Evolutionary conservation across 164 flowering plant genomes (phyloP), one percentile per base, ranked within the genome.

Genomic region (Aristolochia californica): DNA sequence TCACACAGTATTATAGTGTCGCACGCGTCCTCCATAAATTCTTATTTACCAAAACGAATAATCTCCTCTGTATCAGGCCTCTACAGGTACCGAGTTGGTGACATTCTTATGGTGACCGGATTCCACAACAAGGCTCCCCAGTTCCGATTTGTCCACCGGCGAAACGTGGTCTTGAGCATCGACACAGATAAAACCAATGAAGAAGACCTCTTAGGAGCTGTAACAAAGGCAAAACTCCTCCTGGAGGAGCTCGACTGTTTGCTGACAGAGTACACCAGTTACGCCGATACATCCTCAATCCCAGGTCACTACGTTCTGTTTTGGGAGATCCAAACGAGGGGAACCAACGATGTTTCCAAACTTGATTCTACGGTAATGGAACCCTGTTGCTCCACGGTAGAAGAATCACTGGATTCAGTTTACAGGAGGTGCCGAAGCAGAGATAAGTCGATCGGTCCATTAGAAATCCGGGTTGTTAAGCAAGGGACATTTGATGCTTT

Each of bases 121-220:
- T 83, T 83, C 75, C 74, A 83, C 67, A 81, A 84, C 77, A 70
- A 77, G 43, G 80, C 90, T 0, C 90, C 90, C 0, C 87, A 80
- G 24, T 84, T 84, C 77, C 72, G 69, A 47, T 84, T 81, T 53
- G 57, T 81, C 21, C 78, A 83, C 54, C 66, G 90, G n/a, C 69
- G 76, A 38, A 84, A 81, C 45, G 90, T 84, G 0, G 82, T 72
- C 11, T 66, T 84, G 4, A 83, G 84, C 78, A 75, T 83, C 14
- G 90, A 83, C 61, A 68, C 83, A 0, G 84, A 83, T 57, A 83
- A 83, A 62, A 83, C 84, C 11, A 80, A 78, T 18, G 89, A 83
- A 56, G 78, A 73, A 9, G 86, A 84, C 77, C 78, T 84, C 1
- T 74, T 80, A 49, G 73, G 58, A 17, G 85, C 91, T 0, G 78